These are phyloP conservation scores for Aspergillus nomiae DNA, from an alignment of 2,329 filamentous ascomycete species.

Conservation along the genomic window DNA sequence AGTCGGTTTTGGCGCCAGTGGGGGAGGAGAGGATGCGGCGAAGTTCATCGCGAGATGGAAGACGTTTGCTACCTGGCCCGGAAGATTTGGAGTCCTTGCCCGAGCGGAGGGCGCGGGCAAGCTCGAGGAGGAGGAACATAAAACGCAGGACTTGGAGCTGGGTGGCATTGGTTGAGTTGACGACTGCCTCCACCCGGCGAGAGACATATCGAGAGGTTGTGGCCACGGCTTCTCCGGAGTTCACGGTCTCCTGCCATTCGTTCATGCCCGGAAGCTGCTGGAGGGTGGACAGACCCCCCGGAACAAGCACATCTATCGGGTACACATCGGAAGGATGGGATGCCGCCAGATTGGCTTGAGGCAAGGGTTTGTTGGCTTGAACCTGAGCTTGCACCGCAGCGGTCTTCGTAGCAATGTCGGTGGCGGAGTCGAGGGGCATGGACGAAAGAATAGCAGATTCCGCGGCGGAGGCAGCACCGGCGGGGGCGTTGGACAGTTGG, in stretches of 20 bases:
- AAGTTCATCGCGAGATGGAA: conserved; percentile 44
- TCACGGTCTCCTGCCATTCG: conserved; percentile 45
- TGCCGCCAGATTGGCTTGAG: conserved; percentile 45
- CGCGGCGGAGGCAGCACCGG: conserved; percentile 38
- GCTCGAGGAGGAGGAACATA: conserved; percentile 48
- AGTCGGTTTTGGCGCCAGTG: conserved; percentile 23
- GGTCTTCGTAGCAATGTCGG: conserved; percentile 34
- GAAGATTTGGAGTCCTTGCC: conserved; percentile 25
- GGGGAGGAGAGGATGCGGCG: conserved; percentile 38
- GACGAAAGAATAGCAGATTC: conserved; percentile 47
- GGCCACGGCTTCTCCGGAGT: conserved; percentile 36
- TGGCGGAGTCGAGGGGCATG: conserved; percentile 38
- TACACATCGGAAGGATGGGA: conserved; percentile 51
- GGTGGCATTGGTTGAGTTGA: conserved; percentile 41
- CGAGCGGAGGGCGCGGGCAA: conserved; percentile 39
- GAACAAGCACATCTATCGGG: conserved; percentile 44
- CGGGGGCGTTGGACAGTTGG: conserved; percentile 44
- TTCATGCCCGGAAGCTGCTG: conserved; percentile 44
- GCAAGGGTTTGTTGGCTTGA: conserved; percentile 50
- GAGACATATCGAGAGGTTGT: conserved; percentile 49
- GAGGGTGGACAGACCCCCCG: conserved; percentile 44
- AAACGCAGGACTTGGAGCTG: conserved; percentile 48
- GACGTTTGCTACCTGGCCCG: conserved; percentile 41
- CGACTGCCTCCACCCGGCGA: conserved; percentile 43
- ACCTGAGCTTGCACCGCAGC: conserved; percentile 43